Evolutionary conservation across 1,284 basidiomycete species (phyloP).

Genomic region (Cryptococcus amylolentus): DNA sequence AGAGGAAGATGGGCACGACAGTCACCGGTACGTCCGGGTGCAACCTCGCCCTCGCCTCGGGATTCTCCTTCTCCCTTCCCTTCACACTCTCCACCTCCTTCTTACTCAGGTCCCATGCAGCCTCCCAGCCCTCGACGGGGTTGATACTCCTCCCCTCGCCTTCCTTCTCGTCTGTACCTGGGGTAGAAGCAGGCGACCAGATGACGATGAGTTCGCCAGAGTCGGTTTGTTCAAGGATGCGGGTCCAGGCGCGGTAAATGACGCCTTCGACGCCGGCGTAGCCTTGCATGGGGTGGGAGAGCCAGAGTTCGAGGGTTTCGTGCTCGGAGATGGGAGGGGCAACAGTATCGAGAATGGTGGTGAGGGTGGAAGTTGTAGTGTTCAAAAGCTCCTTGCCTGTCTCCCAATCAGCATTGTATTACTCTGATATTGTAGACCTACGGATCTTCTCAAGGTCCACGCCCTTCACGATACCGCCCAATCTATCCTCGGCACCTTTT

Average conservation of each 20-base stretch:
- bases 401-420: background rate
- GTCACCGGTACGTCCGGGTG: conserved; percentile 61
- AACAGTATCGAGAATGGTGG: conserved; percentile 89
- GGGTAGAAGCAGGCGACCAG: conserved; percentile 56
- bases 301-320: conserved; percentile 92
- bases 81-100: conserved; percentile 30
- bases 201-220: conserved; percentile 87
- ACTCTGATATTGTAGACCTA: conserved; percentile 13
- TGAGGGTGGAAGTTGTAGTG: conserved; percentile 78
- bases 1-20: conserved; percentile 86
- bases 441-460: conserved; percentile 84
- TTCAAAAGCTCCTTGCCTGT: conserved; percentile 80
- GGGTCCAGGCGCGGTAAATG: conserved; percentile 70
- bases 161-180: conserved; percentile 53
- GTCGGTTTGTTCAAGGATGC: conserved; percentile 92
- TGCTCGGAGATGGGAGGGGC: conserved; percentile 97
- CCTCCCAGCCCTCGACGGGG: conserved; percentile 75
- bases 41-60: conserved; percentile 24
- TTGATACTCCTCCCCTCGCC: conserved; percentile 57
- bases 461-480: conserved; percentile 60
- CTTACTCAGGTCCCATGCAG: conserved; percentile 75
- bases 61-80: conserved; percentile 35
- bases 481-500: conserved; percentile 49
- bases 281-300: conserved; percentile 93
- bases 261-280: conserved; percentile 94